These are phyloP conservation scores for Xylaria sp. DNA, from an alignment of 2,329 filamentous ascomycete genomes.

Conservation along the genomic window DNA sequence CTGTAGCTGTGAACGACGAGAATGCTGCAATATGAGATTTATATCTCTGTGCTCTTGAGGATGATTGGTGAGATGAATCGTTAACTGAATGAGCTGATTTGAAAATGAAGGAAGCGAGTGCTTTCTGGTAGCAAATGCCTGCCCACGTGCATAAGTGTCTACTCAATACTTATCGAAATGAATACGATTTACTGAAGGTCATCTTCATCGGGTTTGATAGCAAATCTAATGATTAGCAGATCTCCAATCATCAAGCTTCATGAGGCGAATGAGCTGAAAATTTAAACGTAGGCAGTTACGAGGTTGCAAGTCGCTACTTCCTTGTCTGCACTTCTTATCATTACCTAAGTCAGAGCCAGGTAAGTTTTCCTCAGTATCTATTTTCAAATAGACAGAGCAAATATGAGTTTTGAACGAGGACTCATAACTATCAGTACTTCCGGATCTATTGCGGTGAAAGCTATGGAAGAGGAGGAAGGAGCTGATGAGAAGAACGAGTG, in stretches of 20 bases:
- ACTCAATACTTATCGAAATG: background rate
- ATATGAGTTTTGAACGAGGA: background rate
- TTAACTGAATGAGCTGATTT: background rate
- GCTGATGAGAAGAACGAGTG: background rate
- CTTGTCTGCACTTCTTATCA: background rate
- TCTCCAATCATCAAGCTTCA: background rate
- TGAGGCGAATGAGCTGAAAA: background rate
- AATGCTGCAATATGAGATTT: conserved; percentile 25
- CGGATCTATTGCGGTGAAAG: background rate
- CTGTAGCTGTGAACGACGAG: conserved; percentile 17
- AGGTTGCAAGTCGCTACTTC: background rate
- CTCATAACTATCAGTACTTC: background rate
- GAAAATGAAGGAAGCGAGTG: background rate
- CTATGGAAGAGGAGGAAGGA: background rate
- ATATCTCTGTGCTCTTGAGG: background rate
- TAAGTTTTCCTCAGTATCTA: background rate
- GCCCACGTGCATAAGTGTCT: background rate
- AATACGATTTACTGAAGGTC: background rate
- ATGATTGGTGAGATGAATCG: background rate
- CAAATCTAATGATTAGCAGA: background rate
- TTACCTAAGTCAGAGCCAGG: background rate
- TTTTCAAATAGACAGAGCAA: background rate
- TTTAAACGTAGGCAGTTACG: background rate
- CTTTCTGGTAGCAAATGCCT: background rate
- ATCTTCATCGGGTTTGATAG: background rate